Conservation (phyloP, 2,329 filamentous ascomycete genomes). For the Aspergillus glaucus region DNA sequence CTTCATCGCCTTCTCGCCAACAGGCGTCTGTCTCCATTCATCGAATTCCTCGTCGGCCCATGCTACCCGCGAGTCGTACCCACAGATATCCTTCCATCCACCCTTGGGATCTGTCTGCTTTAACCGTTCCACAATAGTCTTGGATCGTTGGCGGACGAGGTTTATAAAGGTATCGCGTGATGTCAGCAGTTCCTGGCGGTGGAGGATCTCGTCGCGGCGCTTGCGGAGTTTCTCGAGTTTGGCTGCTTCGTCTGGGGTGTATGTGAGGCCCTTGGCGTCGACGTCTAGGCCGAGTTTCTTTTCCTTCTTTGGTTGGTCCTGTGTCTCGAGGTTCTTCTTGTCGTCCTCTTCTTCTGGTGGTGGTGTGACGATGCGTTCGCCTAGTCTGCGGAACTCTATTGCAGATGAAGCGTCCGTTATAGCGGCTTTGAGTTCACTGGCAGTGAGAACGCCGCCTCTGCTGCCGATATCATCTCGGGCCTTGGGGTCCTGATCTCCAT, state of each 20-base stretch:
- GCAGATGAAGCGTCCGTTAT: slow-evolving; percentile 32
- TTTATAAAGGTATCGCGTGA: slow-evolving; percentile 38
- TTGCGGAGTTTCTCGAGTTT: slow-evolving; percentile 34
- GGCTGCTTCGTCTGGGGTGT: slow-evolving; percentile 33
- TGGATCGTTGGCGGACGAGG: slow-evolving; percentile 37
- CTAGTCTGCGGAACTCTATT: slow-evolving; percentile 37
- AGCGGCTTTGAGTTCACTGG: slow-evolving; percentile 37
- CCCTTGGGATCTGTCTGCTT: slow-evolving; percentile 41
- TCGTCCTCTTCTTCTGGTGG: slow-evolving; percentile 18
- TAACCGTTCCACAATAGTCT: slow-evolving; percentile 37
- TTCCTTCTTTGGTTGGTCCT: slow-evolving; percentile 4
- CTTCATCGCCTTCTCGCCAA: slow-evolving; percentile 33
- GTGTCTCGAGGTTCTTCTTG: slow-evolving; percentile 12
- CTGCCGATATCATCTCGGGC: slow-evolving; percentile 32
- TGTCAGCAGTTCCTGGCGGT: slow-evolving; percentile 35
- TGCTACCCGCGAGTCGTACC: slow-evolving; percentile 41
- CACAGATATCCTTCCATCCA: slow-evolving; percentile 44
- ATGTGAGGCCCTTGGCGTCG: slow-evolving; percentile 23
- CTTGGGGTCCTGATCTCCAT: slow-evolving; percentile 20
- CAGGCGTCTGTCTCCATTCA: slow-evolving; percentile 37
- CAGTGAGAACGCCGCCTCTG: slow-evolving; percentile 37
- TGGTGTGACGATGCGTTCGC: slow-evolving; percentile 31
- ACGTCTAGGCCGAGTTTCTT: slow-evolving; percentile 26
- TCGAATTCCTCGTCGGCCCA: slow-evolving; percentile 46
- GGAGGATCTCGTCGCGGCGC: slow-evolving; percentile 27